phyloP scores from a whole-genome alignment of 192 early-diverging fungal species.

The Gamsiella multidivaricata region DNA sequence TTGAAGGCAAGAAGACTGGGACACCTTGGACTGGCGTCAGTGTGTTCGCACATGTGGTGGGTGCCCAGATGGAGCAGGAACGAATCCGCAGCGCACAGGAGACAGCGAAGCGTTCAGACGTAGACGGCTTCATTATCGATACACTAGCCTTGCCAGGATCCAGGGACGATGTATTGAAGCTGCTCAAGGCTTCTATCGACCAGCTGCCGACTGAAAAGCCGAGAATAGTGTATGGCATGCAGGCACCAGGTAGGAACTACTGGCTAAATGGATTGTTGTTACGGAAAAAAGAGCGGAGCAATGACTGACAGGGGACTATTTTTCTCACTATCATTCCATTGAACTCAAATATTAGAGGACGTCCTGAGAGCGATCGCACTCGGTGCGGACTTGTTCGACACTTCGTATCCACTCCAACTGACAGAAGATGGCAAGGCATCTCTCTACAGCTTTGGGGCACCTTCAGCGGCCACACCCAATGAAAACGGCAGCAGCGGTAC shows the following conservation, averaged over 20 bases:
- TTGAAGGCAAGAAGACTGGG: background rate
- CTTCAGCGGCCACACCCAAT: background rate
- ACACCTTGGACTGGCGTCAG: constrained; percentile 39
- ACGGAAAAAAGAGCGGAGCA: background rate
- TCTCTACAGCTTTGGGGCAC: constrained; percentile 59
- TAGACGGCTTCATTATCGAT: constrained; percentile 67
- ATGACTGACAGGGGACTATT: background rate
- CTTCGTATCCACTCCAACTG: constrained; percentile 69
- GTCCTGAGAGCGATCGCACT: constrained; percentile 60
- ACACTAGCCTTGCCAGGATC: constrained; percentile 40
- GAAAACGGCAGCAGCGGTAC: background rate
- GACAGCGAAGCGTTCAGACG: constrained; percentile 57
- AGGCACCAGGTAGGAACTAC: constrained; percentile 57
- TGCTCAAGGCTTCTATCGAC: constrained; percentile 60
- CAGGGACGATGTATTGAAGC: constrained; percentile 44
- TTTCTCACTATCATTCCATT: background rate
- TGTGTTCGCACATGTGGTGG: constrained; percentile 63
- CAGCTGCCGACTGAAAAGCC: constrained; percentile 65
- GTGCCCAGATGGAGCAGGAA: constrained; percentile 58
- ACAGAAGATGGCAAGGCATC: constrained; percentile 77
- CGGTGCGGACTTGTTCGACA: constrained; percentile 82
- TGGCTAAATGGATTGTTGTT: background rate
- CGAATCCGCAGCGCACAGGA: constrained; percentile 58
- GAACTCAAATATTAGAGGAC: too few relatives aligned
- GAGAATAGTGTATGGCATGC: constrained; percentile 64